A percentile compares a stretch with the other conserved stretches of the same genome.
Conservation (phyloP, 768 basidiomycete species). For the Termitomyces sp. region DNA sequence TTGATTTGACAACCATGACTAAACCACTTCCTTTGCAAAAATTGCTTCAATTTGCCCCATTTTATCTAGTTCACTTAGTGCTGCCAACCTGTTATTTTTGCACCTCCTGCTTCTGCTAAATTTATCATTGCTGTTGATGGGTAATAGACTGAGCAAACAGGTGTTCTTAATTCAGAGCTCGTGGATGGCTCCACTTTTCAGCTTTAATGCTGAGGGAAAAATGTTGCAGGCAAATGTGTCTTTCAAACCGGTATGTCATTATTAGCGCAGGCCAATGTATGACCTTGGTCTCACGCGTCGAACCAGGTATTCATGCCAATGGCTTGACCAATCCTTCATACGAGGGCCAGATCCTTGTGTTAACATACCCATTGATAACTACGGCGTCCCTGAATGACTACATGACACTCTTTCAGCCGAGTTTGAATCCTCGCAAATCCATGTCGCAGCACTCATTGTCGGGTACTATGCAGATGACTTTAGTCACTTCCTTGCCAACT, state of each 20-base stretch:
- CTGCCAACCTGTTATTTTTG: conserved; percentile 25
- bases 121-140: conserved; percentile 23
- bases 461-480: conserved; percentile 93
- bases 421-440: conserved; percentile 95
- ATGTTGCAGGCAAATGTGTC: conserved; percentile 97
- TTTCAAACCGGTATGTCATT: conserved; percentile 99
- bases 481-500: conserved; percentile 89
- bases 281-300: conserved; percentile 7
- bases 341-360: conserved; percentile 93
- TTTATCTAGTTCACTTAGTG: conserved; percentile 42
- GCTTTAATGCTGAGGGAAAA: conserved; percentile 92
- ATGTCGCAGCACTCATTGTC: conserved; percentile 86
- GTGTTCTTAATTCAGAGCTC: conserved; percentile 85
- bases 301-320: conserved; percentile 89
- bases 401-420: conserved; percentile 59
- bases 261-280: conserved; percentile 1
- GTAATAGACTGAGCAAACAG: conserved; percentile 27
- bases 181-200: conserved; percentile 84
- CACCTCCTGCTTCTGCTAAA: conserved; percentile 30
- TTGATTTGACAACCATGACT: conserved; percentile 15
- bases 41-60: conserved; percentile 30
- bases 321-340: conserved; percentile 98
- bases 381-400: conserved; percentile 84
- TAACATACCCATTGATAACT: conserved; percentile 96
- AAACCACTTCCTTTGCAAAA: conserved; percentile 19